These are phyloP conservation scores for Fusarium cicatricum DNA, from an alignment of 2,329 filamentous ascomycete genomes.

Conservation along the genomic window DNA sequence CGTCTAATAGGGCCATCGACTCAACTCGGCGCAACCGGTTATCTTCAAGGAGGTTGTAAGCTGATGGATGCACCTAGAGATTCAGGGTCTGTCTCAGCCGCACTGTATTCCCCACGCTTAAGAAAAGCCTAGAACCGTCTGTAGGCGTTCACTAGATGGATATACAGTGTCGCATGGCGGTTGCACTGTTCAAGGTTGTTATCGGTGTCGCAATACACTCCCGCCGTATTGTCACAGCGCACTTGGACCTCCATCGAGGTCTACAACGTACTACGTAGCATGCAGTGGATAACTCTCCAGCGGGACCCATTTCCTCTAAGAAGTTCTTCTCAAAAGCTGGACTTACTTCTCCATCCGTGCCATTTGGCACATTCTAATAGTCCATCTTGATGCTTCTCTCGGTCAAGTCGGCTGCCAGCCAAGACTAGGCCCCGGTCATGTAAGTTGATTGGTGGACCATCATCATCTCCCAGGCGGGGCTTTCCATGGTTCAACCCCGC, in stretches of 20 bases:
- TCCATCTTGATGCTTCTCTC: background rate
- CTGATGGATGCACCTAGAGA: no score
- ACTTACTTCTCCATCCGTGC: background rate
- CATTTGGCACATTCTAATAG: background rate
- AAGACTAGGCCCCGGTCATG: constrained; percentile 26
- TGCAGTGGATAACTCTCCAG: no score
- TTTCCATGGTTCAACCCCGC: constrained; percentile 25
- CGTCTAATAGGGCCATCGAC: no score
- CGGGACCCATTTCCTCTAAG: no score
- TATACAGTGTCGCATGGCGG: background rate
- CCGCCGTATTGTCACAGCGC: constrained; percentile 8
- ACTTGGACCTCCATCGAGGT: constrained; percentile 4
- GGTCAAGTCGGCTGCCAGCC: background rate
- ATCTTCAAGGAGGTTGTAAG: no score
- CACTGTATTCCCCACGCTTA: background rate
- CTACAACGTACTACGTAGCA: no score
- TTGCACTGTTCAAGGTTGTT: background rate
- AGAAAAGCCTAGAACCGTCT: constrained; percentile 31
- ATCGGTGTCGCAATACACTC: constrained; percentile 7
- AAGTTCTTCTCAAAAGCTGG: no score
- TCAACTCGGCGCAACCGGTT: no score
- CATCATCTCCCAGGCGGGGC: background rate
- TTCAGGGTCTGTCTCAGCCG: background rate
- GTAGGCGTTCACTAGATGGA: no score
- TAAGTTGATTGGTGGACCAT: constrained; percentile 43